These are phyloP conservation scores for Aureobasidium sp. DNA, from an alignment of 2,329 filamentous ascomycete genomes.

Conservation along the genomic window DNA sequence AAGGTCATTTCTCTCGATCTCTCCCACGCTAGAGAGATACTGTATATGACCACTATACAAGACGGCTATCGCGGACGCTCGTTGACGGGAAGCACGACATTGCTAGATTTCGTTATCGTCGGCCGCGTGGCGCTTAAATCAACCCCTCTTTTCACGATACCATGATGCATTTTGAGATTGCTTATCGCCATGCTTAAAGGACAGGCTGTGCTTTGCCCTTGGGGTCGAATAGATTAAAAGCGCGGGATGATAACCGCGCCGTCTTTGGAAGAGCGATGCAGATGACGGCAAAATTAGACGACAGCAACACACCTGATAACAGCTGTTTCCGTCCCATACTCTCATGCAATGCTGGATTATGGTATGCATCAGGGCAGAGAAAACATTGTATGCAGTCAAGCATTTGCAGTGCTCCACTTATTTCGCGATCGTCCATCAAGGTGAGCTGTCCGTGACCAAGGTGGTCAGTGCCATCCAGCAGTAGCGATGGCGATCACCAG, in stretches of 20 bases:
- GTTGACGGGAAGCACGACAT: constrained; percentile 9
- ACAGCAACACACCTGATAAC: neutral
- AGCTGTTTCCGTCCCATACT: neutral
- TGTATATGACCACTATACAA: constrained; percentile 1
- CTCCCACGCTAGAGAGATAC: constrained; percentile 6
- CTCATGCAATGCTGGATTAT: neutral
- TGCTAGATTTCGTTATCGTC: constrained; percentile 5
- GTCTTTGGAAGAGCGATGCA: neutral
- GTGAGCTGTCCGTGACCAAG: neutral
- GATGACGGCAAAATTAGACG: neutral
- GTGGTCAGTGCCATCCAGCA: neutral
- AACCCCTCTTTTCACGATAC: neutral
- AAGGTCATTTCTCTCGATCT: neutral
- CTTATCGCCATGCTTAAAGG: constrained; percentile 4
- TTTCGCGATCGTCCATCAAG: constrained; percentile 2
- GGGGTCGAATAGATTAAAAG: constrained; percentile 5
- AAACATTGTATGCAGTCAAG: neutral
- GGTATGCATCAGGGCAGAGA: neutral
- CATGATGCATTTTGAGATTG: neutral
- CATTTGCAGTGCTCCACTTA: neutral
- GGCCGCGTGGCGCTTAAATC: constrained; percentile 2
- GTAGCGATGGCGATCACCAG: neutral
- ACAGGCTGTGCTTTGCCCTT: neutral
- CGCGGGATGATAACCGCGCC: neutral
- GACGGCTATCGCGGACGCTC: constrained; percentile 1